Evolutionary conservation across 495 filamentous ascomycete species (phyloP), one percentile per base, ranked within the genome.

Genomic region (Annulohypoxylon moriforme): DNA sequence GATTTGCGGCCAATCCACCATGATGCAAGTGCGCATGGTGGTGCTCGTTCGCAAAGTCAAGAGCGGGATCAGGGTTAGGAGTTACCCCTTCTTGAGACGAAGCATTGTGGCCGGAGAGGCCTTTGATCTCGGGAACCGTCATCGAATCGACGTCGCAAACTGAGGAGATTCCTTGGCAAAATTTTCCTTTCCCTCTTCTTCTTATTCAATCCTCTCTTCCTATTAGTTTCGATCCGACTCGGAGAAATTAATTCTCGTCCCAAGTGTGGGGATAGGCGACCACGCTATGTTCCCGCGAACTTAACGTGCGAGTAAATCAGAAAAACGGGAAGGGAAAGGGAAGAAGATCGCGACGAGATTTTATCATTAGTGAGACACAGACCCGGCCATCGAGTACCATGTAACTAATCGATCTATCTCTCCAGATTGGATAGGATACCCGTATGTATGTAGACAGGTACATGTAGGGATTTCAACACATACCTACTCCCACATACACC

Each of bases 21-120:
- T 89, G 86, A 68, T 88, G 86, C 6, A 84, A 75, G 73, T 89
- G 87, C 5, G 55, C 65, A 68, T 88, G 85, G 29, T 79, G 82
- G 71, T 88, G 87, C 71, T 89, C 81, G 22, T 79, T 72, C 22
- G 77, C 57, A 31, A 78, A 74, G 34, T 84, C 74, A 1, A 85
- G 75, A 13, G 77, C 80, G 42, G 83, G 81, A 68, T 86, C 83
- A 20, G 75, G 34, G 73, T 60, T 72, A 40, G 63, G 25, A 47
- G 27, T 8, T 9, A 68, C 64, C 22, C 52, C 67, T 33, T 64
- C 67, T 40, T 69, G 67, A 6, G 24, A n/a, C 8, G 67, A 67
- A 27, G 64, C 58, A 64, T 74, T 74, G 24, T 74, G 71, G 57
- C 67, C 69, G 64, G 46, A 22, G 29, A 61, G 69, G 61, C 68